Evolutionary conservation across 805 yeast genomes (phyloP).

Genomic region (Wickerhamiella galacta): DNA sequence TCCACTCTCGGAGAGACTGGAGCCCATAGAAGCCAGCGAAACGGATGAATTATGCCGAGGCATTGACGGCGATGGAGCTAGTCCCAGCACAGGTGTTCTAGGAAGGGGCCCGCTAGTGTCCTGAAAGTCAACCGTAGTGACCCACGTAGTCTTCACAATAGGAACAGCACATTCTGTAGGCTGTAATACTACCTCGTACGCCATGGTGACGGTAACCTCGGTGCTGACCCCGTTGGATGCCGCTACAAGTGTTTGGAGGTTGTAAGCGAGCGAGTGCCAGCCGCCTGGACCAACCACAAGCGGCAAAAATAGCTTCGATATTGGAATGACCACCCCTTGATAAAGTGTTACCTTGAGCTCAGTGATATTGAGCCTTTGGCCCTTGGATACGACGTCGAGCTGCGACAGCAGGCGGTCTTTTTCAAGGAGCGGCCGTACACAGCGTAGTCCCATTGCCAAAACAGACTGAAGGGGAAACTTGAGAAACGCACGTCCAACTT

Average conservation of each 20-base stretch:
- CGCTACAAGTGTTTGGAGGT: slow-evolving; percentile 8
- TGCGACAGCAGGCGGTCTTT: slow-evolving; percentile 15
- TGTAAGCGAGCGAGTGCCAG: slow-evolving; percentile 10
- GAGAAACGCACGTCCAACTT: slow-evolving; percentile 8
- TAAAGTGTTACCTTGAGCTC: slow-evolving; percentile 8
- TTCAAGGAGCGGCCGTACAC: slow-evolving; percentile 15
- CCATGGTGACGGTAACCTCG: slow-evolving; percentile 7
- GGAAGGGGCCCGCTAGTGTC: slow-evolving; percentile 17
- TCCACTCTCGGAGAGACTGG: background rate
- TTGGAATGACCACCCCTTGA: slow-evolving; percentile 10
- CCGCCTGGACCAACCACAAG: slow-evolving; percentile 7
- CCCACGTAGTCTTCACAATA: slow-evolving; percentile 12
- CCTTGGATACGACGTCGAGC: slow-evolving; percentile 10
- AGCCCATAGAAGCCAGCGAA: background rate
- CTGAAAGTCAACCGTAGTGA: slow-evolving; percentile 14
- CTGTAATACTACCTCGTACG: slow-evolving; percentile 8
- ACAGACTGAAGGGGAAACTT: slow-evolving; percentile 11
- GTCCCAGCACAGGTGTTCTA: slow-evolving; percentile 15
- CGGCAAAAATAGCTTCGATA: slow-evolving; percentile 9
- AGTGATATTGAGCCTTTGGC: slow-evolving; percentile 5
- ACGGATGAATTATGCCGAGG: background rate
- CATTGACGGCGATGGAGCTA: slow-evolving; percentile 4
- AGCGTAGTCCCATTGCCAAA: slow-evolving; percentile 12
- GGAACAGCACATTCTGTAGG: slow-evolving; percentile 4
- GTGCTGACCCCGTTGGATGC: slow-evolving; percentile 4